Conservation (phyloP, 2,329 filamentous ascomycete genomes). For the Dactylellina sp. region DNA sequence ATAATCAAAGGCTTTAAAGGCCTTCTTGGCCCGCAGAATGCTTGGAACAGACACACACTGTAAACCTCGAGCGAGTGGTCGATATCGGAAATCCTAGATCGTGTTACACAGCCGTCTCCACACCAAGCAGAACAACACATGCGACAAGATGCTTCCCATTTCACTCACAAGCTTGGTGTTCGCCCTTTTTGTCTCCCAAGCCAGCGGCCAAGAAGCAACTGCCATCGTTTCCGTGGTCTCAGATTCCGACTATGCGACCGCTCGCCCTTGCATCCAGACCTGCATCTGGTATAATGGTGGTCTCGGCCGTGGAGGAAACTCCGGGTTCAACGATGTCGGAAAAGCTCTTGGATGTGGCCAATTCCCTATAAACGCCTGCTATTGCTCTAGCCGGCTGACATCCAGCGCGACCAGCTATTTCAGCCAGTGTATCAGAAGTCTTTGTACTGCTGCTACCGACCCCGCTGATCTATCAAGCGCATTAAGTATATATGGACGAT, state of each 20-base stretch:
- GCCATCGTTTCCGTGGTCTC: conserved; percentile 48
- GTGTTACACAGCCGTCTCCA: neutral
- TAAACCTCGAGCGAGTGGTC: neutral
- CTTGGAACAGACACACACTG: neutral
- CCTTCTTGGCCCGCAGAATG: conserved; percentile 11
- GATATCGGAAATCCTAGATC: neutral
- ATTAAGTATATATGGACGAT: conserved; percentile 59
- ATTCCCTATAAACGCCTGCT: conserved; percentile 60
- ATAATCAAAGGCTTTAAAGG: conserved; percentile 11
- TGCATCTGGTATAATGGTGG: conserved; percentile 61
- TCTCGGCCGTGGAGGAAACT: conserved; percentile 58
- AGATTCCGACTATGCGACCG: conserved; percentile 43
- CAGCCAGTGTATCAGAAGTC: conserved; percentile 58
- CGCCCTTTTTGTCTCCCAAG: conserved; percentile 3
- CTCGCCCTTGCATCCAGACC: conserved; percentile 58
- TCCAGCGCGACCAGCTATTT: conserved; percentile 60
- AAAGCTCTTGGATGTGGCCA: conserved; percentile 60
- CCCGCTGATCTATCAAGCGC: conserved; percentile 59
- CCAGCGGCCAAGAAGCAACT: conserved; percentile 26
- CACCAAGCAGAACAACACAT: neutral
- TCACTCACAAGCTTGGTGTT: neutral
- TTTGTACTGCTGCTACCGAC: conserved; percentile 58
- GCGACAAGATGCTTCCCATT: neutral
- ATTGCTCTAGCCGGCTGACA: conserved; percentile 58
- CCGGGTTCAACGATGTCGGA: conserved; percentile 49